Evolutionary conservation across 352 stramenopile genomes (phyloP), one percentile per base, ranked within the genome.

Genomic region (Pythium plurisporium): DNA sequence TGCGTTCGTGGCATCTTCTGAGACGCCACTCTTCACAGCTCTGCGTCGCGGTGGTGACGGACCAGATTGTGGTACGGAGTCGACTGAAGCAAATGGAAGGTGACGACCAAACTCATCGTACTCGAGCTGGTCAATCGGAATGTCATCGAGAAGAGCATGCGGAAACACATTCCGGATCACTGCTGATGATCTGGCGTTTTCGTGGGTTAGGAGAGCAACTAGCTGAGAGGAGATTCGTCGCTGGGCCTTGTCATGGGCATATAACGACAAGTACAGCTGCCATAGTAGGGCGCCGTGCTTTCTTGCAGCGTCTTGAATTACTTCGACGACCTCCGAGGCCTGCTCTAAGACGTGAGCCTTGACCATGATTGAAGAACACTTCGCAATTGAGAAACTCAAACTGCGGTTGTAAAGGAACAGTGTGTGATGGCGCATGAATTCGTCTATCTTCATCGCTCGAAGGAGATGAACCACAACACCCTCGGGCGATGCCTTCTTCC

Each of bases 321-420:
- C 47, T 53, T 95, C 83, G 4, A 95, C 86, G 12, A 95, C 69
- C 60, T 95, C 86, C 1, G 86, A 89, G 25, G 83, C 79, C 40
- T 95, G 86, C 47, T 95, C 86, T 7, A 95, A 56, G 30, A 95
- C 84, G 49, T 95, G 86, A 7, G 89, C 80, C 60, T 95, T 95
- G 14, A 93, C 85, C 52, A 95, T 65, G 50, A 93, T 89, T 8
- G 85, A 92, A 20, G 85, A 92, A 43, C 79, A 91, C 52, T 95
- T 95, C 7, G 85, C 76, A 15, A 92, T 82, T 27, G 80, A 88
- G 58, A 95, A 93, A 52, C 79, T 91, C 51, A 95, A 46, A 47
- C 81, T 92, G n/a, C 85, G 77, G 26, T 91, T 95, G 59, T 86
- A 90, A 26, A 92, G 54, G 59, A 95, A 95, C 17, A 95, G 56